phyloP scores from a whole-genome alignment of 768 basidiomycete genomes.

The Tulasnella sp. region DNA sequence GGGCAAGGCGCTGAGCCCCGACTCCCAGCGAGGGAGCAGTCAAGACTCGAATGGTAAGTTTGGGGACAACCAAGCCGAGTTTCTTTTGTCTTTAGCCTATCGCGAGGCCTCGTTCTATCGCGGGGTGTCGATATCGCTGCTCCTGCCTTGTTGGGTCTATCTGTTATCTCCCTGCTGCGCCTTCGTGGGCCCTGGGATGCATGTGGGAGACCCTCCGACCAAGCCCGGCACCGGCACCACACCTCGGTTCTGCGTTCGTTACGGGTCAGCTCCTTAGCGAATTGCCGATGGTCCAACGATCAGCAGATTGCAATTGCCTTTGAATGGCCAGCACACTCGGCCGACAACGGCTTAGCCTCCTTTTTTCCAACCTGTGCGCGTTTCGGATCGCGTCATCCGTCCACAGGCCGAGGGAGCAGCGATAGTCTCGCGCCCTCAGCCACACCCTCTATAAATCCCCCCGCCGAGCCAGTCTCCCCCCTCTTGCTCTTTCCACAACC shows the following conservation, averaged over 20 bases:
- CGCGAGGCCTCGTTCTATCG: neutral
- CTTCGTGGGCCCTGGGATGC: neutral
- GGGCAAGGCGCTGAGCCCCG: slow-evolving; percentile 13
- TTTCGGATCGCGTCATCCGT: slow-evolving; percentile 28
- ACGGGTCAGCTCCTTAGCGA: neutral
- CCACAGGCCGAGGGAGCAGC: slow-evolving; percentile 19
- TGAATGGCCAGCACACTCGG: neutral
- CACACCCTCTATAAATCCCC: neutral
- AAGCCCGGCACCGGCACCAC: neutral
- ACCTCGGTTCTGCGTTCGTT: neutral
- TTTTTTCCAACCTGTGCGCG: slow-evolving; percentile 3
- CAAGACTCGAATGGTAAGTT: slow-evolving; percentile 12
- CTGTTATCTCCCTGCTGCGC: neutral
- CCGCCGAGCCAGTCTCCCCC: neutral
- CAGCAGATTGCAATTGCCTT: slow-evolving; percentile 17
- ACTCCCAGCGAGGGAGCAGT: slow-evolving; percentile 3
- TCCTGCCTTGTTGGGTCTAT: neutral
- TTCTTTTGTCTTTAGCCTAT: slow-evolving; percentile 20
- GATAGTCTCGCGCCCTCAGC: slow-evolving; percentile 12
- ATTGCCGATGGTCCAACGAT: neutral
- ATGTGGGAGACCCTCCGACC: slow-evolving; percentile 2
- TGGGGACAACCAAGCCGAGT: slow-evolving; percentile 6
- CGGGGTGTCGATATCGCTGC: slow-evolving; percentile 2
- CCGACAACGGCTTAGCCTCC: slow-evolving; percentile 7
- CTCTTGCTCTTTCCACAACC: slow-evolving; percentile 3